Evolutionary conservation across 2,329 filamentous ascomycete genomes (phyloP).

Genomic region (Aspergillus hiratsukae): DNA sequence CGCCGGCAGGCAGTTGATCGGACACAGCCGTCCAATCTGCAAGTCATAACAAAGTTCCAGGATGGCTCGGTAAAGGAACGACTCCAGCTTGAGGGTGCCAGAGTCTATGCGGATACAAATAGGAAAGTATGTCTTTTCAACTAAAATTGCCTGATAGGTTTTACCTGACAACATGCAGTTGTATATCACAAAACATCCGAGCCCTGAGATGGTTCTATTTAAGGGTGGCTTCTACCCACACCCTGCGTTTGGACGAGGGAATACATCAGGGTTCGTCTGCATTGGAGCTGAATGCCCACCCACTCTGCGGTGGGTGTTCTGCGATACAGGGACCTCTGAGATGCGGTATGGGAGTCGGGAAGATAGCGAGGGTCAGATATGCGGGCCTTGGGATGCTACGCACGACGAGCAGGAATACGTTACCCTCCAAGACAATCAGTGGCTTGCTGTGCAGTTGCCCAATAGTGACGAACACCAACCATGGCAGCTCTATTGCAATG

Average conservation of each 20-base stretch:
- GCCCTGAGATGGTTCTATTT: neutral
- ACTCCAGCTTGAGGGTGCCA: neutral
- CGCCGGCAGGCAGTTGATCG: neutral
- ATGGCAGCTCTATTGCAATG: neutral
- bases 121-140: neutral
- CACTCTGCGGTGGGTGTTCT: neutral
- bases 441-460: neutral
- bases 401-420: neutral
- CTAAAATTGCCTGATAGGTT: neutral
- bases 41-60: neutral
- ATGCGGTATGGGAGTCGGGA: neutral
- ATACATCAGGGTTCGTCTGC: neutral
- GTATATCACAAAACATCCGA: neutral
- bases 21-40: neutral
- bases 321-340: neutral
- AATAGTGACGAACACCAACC: neutral
- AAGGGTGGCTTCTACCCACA: neutral
- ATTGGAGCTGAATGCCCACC: neutral
- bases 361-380: neutral
- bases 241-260: neutral
- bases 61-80: neutral
- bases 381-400: neutral
- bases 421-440: neutral
- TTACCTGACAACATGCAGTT: neutral
- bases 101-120: neutral